These are phyloP conservation scores for Coelastrella sp. DNA, from an alignment of 139 green algal genomes.

Conservation along the genomic window DNA sequence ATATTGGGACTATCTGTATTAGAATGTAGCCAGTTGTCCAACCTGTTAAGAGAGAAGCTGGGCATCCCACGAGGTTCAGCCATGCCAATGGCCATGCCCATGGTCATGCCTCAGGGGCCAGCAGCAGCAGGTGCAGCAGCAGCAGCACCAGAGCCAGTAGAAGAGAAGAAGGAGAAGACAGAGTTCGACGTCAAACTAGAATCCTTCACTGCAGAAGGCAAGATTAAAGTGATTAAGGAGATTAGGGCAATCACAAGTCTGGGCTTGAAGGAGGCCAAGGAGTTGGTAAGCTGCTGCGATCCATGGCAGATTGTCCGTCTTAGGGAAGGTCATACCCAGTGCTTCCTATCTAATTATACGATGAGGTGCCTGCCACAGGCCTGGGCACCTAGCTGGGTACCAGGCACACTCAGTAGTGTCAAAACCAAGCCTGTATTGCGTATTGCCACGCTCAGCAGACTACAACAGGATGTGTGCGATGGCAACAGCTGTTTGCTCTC, in stretches of 20 bases:
- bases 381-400: background rate
- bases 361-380: background rate
- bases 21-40: constrained; percentile 79
- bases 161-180: constrained; percentile 88
- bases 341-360: background rate
- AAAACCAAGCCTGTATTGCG: background rate
- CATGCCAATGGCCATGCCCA: constrained; percentile 64
- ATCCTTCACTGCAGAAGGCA: constrained; percentile 89
- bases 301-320: background rate
- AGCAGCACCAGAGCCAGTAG: constrained; percentile 55
- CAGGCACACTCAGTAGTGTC: background rate
- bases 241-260: constrained; percentile 91
- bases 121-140: constrained; percentile 38
- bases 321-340: background rate
- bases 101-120: constrained; percentile 46
- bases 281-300: constrained; percentile 78
- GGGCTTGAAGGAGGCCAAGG: constrained; percentile 99
- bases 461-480: no score
- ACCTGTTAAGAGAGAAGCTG: constrained; percentile 79
- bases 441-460: no score
- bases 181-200: constrained; percentile 97
- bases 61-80: constrained; percentile 60
- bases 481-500: no score
- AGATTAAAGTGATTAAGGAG: constrained; percentile 99
- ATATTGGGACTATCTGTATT: constrained; percentile 83